These are phyloP conservation scores for Microbotryum scabiosae DNA, from an alignment of 1,284 basidiomycete genomes.

Conservation along the genomic window DNA sequence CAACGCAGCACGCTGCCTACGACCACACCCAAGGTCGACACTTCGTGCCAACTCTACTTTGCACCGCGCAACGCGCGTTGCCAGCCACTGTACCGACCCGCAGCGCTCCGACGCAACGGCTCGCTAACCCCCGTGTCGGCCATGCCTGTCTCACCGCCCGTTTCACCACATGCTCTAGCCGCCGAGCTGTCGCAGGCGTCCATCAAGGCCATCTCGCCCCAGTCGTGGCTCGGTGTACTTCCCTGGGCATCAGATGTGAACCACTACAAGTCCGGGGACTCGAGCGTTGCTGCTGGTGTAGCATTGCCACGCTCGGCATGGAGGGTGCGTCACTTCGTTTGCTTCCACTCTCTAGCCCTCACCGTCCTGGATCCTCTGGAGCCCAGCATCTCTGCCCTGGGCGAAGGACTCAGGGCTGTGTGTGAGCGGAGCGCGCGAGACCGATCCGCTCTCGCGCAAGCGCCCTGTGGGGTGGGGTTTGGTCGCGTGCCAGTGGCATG, in stretches of 20 bases:
- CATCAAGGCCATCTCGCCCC: not conserved
- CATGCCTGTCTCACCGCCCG: not conserved
- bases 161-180: not conserved
- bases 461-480: not conserved
- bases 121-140: not conserved
- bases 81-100: constrained; percentile 2
- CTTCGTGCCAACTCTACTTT: not conserved
- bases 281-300: no score
- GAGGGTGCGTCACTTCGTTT: no score
- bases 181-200: not conserved
- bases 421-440: no score
- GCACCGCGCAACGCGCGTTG: not conserved
- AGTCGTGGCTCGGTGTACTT: not conserved
- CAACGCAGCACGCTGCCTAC: not conserved
- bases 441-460: not conserved
- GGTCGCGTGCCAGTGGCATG: not conserved
- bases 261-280: not conserved
- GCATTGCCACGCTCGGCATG: no score
- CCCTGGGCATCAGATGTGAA: not conserved
- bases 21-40: not conserved
- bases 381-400: no score
- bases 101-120: not conserved
- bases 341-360: no score
- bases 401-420: no score
- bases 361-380: no score